Conservation (phyloP, 2,329 filamentous ascomycete genomes). For the Clonostachys rhizophaga region DNA sequence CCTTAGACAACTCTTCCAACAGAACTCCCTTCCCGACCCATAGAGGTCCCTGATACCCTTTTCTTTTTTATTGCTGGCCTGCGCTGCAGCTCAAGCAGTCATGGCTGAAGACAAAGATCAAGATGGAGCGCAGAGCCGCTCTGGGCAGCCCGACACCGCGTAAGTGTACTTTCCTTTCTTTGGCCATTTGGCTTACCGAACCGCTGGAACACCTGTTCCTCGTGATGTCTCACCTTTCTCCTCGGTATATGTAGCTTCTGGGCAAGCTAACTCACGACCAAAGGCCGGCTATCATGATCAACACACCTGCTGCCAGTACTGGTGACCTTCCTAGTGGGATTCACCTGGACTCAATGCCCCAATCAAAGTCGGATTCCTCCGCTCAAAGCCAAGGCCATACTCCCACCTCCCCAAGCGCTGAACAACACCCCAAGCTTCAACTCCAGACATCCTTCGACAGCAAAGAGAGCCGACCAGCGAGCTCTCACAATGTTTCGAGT, state of each 20-base stretch:
- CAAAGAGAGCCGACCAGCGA: conserved; percentile 62
- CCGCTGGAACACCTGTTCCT: too few relatives aligned
- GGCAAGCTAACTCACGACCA: not conserved
- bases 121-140: not conserved
- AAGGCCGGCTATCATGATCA: conserved; percentile 51
- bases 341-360: too few relatives aligned
- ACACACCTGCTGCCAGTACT: conserved; percentile 30
- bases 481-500: conserved; percentile 67
- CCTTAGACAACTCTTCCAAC: too few relatives aligned
- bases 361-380: too few relatives aligned
- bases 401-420: not conserved
- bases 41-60: too few relatives aligned
- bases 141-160: not conserved
- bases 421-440: conserved; percentile 35
- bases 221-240: too few relatives aligned
- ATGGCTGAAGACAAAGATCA: not conserved
- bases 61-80: too few relatives aligned
- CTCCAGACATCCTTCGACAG: conserved; percentile 60
- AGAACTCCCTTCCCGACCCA: too few relatives aligned
- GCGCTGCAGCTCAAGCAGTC: not conserved
- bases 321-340: not conserved
- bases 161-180: too few relatives aligned
- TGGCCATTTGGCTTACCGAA: too few relatives aligned
- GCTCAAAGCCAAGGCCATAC: too few relatives aligned
- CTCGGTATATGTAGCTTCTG: too few relatives aligned